Base-by-base conservation (phyloP, 2,329 filamentous ascomycete species). In the Fusarium mexicanum region DNA sequence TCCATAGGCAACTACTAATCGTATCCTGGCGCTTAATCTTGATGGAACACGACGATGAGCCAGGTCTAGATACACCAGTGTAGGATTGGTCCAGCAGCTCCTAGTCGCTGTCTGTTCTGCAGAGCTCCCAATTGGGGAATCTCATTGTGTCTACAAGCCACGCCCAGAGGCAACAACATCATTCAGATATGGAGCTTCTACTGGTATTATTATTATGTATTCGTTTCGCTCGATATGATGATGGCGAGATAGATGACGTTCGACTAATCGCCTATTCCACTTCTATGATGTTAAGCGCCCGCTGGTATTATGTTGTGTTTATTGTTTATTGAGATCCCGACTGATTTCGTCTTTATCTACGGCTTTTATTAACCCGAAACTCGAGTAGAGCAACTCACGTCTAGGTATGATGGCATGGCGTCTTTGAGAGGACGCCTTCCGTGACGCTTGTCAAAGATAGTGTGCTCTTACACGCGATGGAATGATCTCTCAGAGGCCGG, bases 81-180 rank as follows among this genome's bases (percentile, higher is more conserved):
- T 75, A 76, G 71, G 73, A 78, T 78, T 77, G 75, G 76, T 43
- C 69, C 73, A 68, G 58, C 66, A 67, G 63, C 41, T 55, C 66
- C 68, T 78, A 74, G 71, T 76, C 66, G 64, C 43, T 64, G 55
- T 64, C 61, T 53, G 61, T 69, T 65, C 72, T 78, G 76, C 76
- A 78, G 40, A 65, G 65, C 67, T 73, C 76, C 75, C 75, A 58
- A 78, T 78, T 69, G 44, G 76, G 76, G 75, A 78, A 63, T 65
- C 62, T 22, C 14, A 51, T 60, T 70, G 48, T 71, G 57, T 44
- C 68, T 61, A 63, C 72, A 73, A 48, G 61, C 58, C 55, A 58
- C 55, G n/a, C 40, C 55, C 40, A 48, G 33, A 72, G 61, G 61
- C 48, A 51, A 69, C 61, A 66, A 59, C 33, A 68, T 47, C 47